Percentiles rank a stretch among this genome's conserved stretches.
Evolutionary conservation across 306 rosid species (phyloP).

Genomic region (Prunus kanzakura): DNA sequence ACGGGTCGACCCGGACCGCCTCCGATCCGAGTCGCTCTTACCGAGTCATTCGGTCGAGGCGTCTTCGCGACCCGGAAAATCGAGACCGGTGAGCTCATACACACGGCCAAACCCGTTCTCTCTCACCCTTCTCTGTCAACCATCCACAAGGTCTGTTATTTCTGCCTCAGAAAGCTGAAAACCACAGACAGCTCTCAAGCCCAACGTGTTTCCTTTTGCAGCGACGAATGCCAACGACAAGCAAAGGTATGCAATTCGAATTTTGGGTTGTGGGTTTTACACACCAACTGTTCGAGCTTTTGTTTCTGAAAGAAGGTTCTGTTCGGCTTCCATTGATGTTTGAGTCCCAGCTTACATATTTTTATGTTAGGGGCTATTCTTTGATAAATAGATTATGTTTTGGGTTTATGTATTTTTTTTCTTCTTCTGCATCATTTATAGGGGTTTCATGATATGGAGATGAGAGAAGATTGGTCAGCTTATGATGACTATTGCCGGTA

Average conservation of each 20-base stretch:
- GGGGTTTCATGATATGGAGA: conserved; percentile 63
- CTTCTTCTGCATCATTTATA: conserved; percentile 26
- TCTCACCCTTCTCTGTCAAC: conserved; percentile 59
- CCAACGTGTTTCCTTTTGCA: conserved; percentile 43
- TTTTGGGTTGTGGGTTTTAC: background rate
- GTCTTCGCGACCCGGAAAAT: conserved; percentile 76
- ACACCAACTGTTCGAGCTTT: conserved; percentile 39
- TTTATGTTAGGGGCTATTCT: background rate
- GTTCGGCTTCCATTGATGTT: background rate
- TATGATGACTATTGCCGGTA: conserved; percentile 77
- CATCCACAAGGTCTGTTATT: conserved; percentile 48
- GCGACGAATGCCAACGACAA: conserved; percentile 41
- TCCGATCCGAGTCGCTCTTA: conserved; percentile 67
- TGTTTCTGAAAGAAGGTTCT: conserved; percentile 8
- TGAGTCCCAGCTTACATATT: background rate
- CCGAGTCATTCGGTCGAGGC: conserved; percentile 73
- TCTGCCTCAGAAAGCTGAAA: conserved; percentile 53
- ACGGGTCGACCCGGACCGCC: conserved; percentile 46
- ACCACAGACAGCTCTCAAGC: conserved; percentile 5
- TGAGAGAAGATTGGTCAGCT: conserved; percentile 62
- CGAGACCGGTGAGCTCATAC: conserved; percentile 67
- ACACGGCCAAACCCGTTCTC: conserved; percentile 68
- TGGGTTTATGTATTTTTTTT: background rate
- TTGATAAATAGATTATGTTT: background rate
- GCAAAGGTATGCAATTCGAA: conserved; percentile 37